Conservation (phyloP, 345 rosid genomes). For the Angophora floribunda region DNA sequence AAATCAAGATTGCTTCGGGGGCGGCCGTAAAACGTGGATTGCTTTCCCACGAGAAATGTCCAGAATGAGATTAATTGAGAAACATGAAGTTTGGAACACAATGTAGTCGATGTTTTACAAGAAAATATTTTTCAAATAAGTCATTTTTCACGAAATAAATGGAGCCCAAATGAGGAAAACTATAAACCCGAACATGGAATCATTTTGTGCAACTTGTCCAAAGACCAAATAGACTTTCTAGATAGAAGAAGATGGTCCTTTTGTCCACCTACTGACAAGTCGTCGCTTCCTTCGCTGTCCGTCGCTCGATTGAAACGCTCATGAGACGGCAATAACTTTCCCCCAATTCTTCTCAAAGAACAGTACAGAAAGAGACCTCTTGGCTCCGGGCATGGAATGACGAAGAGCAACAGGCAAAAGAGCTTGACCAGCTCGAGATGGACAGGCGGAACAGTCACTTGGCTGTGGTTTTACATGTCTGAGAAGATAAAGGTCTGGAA, state of each 20-base stretch:
- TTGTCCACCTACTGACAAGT: not conserved
- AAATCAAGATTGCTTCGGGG: not conserved
- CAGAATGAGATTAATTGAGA: not conserved
- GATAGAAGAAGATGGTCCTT: not conserved
- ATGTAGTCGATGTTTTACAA: not conserved
- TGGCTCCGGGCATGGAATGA: not conserved
- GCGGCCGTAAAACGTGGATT: not conserved
- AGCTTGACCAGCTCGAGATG: not conserved
- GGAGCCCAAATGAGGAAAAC: not conserved
- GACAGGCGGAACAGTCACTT: not conserved
- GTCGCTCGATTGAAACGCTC: not conserved
- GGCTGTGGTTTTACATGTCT: not conserved
- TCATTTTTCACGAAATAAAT: no score
- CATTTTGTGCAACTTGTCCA: not conserved
- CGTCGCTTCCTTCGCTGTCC: not conserved
- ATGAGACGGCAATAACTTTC: not conserved
- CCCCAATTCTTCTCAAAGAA: not conserved
- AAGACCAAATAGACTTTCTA: not conserved
- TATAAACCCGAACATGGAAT: not conserved
- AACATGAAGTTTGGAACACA: not conserved
- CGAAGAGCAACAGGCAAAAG: not conserved
- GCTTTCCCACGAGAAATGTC: not conserved
- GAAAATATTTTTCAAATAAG: accelerated
- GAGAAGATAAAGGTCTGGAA: not conserved
- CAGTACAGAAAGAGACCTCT: not conserved